phyloP scores from a whole-genome alignment of 805 yeast species.

The Teunomyces pallodes region DNA sequence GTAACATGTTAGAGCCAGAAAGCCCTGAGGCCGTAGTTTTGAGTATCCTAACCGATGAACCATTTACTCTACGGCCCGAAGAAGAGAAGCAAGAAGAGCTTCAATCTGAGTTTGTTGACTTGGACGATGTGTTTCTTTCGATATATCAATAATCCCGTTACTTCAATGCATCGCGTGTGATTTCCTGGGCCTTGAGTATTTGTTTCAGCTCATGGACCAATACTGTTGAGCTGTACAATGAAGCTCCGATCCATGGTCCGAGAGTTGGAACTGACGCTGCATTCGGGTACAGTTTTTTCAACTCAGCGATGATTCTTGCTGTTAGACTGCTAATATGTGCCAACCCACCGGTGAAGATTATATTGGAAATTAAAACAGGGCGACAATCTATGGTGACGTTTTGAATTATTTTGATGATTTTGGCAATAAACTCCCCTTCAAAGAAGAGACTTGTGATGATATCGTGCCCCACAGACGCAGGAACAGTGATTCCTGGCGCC shows the following conservation, averaged over 20 bases:
- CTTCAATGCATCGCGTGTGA: constrained; percentile 17
- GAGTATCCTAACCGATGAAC: background rate
- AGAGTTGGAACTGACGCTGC: constrained; percentile 12
- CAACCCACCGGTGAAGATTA: constrained; percentile 25
- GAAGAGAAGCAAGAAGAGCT: no score
- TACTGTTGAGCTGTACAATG: constrained; percentile 25
- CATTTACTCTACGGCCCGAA: no score
- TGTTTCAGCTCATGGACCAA: constrained; percentile 13
- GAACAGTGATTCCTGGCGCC: constrained; percentile 9
- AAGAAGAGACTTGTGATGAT: constrained; percentile 12
- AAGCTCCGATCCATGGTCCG: constrained; percentile 34
- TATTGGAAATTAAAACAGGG: constrained; percentile 13
- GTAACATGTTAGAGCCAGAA: background rate
- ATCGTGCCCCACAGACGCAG: constrained; percentile 12
- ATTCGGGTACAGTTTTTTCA: constrained; percentile 6
- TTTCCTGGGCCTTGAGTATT: constrained; percentile 19
- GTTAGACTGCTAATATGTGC: constrained; percentile 23
- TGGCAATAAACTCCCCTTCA: constrained; percentile 6
- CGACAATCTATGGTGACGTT: constrained; percentile 20
- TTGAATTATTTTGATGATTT: constrained; percentile 7
- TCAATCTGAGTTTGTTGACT: background rate
- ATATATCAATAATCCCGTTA: background rate
- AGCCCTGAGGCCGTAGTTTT: background rate
- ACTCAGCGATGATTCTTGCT: constrained; percentile 12
- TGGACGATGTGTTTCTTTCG: constrained; percentile 4